phyloP scores from a whole-genome alignment of 129 eudicot genomes.

The Daucus carota region DNA sequence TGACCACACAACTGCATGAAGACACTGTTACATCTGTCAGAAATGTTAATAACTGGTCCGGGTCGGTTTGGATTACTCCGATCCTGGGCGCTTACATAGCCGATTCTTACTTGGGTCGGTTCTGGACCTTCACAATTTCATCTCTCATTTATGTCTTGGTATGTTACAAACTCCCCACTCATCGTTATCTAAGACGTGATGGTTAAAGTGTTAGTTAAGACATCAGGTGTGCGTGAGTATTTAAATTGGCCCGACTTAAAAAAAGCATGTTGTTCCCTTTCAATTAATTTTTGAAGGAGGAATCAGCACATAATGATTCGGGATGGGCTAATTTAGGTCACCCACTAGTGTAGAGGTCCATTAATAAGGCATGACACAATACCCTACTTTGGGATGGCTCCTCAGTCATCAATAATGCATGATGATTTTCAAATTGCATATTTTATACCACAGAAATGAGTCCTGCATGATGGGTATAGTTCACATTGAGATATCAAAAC shows the following conservation, averaged over 20 bases:
- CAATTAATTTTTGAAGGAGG: too few species aligned
- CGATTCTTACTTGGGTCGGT: slow-evolving; percentile 86
- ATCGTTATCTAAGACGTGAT: not conserved
- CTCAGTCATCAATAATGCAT: not conserved
- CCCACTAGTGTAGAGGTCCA: not conserved
- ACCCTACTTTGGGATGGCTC: not conserved
- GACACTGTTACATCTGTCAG: slow-evolving; percentile 82
- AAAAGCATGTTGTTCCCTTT: too few species aligned
- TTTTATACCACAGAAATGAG: not conserved
- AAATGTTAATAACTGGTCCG: slow-evolving; percentile 86
- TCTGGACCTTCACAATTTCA: slow-evolving; percentile 83
- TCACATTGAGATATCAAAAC: not conserved
- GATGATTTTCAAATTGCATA: not conserved
- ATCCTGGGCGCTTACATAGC: slow-evolving; percentile 82
- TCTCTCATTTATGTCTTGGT: slow-evolving; percentile 80
- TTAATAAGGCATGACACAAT: not conserved
- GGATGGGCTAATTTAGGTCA: not conserved
- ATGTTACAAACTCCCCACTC: slow-evolving; percentile 6
- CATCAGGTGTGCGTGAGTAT: not conserved
- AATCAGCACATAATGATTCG: not conserved
- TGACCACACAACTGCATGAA: slow-evolving; percentile 82
- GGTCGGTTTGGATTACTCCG: slow-evolving; percentile 89
- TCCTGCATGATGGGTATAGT: not conserved
- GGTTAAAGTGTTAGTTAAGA: not conserved
- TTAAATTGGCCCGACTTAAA: too few species aligned